Evolutionary conservation across 345 rosid species (phyloP).

Genomic region (Passiflora organensis): DNA sequence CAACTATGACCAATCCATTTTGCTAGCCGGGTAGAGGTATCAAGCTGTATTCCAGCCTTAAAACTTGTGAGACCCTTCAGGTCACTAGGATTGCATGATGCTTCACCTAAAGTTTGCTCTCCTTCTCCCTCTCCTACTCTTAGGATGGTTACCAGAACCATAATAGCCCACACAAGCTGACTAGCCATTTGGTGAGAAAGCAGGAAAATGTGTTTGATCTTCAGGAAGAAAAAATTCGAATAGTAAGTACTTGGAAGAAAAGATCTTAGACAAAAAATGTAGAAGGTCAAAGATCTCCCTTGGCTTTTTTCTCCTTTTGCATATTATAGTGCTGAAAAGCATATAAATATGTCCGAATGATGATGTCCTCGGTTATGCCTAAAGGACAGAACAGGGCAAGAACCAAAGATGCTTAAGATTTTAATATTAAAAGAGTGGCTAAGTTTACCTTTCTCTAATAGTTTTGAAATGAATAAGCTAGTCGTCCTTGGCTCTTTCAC

Average conservation of each 20-base stretch:
- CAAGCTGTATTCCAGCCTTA: slow-evolving; percentile 34
- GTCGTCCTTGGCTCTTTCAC: slow-evolving; percentile 3
- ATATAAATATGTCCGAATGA: slow-evolving; percentile 25
- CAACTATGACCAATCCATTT: slow-evolving; percentile 41
- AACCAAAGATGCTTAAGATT: background rate
- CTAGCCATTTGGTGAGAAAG: slow-evolving; percentile 26
- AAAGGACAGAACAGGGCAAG: slow-evolving; percentile 13
- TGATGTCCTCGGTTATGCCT: slow-evolving; percentile 22
- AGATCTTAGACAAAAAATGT: background rate
- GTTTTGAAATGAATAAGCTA: slow-evolving; percentile 17
- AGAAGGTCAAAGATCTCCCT: slow-evolving; percentile 14
- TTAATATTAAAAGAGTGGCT: slow-evolving; percentile 2
- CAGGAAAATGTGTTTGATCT: slow-evolving; percentile 2
- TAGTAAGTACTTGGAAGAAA: background rate
- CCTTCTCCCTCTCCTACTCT: slow-evolving; percentile 8
- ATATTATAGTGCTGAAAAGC: slow-evolving; percentile 32
- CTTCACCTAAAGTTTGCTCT: slow-evolving; percentile 8
- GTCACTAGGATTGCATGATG: slow-evolving; percentile 38
- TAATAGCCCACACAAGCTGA: slow-evolving; percentile 20
- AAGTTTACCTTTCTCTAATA: slow-evolving; percentile 6
- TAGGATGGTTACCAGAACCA: slow-evolving; percentile 15
- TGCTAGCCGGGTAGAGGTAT: slow-evolving; percentile 39
- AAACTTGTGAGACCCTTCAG: slow-evolving; percentile 37
- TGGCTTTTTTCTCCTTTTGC: slow-evolving; percentile 16
- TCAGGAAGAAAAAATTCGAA: background rate